Evolutionary conservation across 1,284 basidiomycete genomes (phyloP), one percentile per base, ranked within the genome.

Genomic region (Fomitopsis betulina): DNA sequence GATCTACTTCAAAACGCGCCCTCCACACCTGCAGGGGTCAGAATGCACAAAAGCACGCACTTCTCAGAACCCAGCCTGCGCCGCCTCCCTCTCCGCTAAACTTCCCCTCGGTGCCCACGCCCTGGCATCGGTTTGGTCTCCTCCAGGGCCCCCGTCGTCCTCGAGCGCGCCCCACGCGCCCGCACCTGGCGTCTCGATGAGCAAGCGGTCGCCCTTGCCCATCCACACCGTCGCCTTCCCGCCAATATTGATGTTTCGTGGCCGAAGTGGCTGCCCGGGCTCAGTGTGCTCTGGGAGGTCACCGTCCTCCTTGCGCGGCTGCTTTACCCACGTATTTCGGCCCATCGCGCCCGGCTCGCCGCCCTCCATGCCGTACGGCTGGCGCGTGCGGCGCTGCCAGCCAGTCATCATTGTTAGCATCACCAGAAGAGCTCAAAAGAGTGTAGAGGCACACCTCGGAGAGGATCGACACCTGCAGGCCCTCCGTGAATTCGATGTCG

Each of bases 111-210:
- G 83, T 64, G 86, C 86, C 90, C 89, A 93, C 45, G 72, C 76
- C 30, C 70, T 74, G 56, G 74, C 70, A 71, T 81, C 76, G 51
- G 65, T 64, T 23, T 68, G 61, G 33, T 62, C 68, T 45, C 59
- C 69, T 49, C 74, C 59, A n/a, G 58, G 47, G 5, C 64, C 66
- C 37, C 65, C 65, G 32, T 63, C 65, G 15, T 72, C 74, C 25
- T 47, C 47, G 8, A 50, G 25, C 5, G 65, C 66, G 1, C 95
- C 94, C 92, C 92, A 98, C 1, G 87, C 96, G 3, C 96, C 96
- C 5, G 93, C 96, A 1, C 96, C 96, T 0, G 95, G 96, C 3
- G 95, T 98, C 72, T 94, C 86, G 58, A 97, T 87, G 57, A 91
- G 65, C 58, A 96, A 75, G 45, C 81, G 76, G 72, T 97, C 94